phyloP scores from a whole-genome alignment of 768 basidiomycete species.

The Leucosporidium creatinivorum region DNA sequence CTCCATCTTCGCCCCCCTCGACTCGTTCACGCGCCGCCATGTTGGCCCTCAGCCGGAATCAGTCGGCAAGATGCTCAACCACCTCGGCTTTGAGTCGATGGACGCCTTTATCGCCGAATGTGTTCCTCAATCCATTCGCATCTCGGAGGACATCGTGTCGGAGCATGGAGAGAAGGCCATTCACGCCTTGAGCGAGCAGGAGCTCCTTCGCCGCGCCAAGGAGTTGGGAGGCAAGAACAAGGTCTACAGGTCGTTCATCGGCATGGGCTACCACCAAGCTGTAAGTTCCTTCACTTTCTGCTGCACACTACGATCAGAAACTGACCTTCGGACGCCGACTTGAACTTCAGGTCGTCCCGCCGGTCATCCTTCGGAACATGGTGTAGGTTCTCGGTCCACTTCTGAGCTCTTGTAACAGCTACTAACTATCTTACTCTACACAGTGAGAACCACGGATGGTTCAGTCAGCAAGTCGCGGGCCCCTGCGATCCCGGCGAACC shows the following conservation, averaged over 20 bases:
- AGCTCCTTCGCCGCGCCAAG: constrained; percentile 67
- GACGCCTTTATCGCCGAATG: constrained; percentile 77
- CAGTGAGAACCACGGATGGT: constrained; percentile 90
- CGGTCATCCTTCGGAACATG: constrained; percentile 36
- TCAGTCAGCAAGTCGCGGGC: constrained; percentile 49
- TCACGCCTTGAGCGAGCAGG: constrained; percentile 63
- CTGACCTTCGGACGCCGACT: not conserved
- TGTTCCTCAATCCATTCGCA: constrained; percentile 72
- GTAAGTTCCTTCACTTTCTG: constrained; percentile 45
- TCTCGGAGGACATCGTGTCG: constrained; percentile 53
- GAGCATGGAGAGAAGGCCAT: constrained; percentile 56
- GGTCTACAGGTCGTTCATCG: constrained; percentile 85
- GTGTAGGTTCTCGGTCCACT: constrained; percentile 14
- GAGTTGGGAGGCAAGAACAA: constrained; percentile 71
- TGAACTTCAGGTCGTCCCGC: constrained; percentile 26
- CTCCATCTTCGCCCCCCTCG: constrained; percentile 71
- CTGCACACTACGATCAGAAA: not conserved
- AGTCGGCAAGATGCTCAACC: constrained; percentile 68
- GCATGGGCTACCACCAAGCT: constrained; percentile 65
- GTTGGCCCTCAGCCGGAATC: constrained; percentile 85
- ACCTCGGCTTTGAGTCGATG: constrained; percentile 76
- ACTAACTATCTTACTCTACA: too few relatives aligned
- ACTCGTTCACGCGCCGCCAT: constrained; percentile 83
- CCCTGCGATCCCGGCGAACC: too few relatives aligned
- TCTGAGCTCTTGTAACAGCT: too few relatives aligned